phyloP scores from a whole-genome alignment of 2,329 filamentous ascomycete species.

The Penicillium sp. region DNA sequence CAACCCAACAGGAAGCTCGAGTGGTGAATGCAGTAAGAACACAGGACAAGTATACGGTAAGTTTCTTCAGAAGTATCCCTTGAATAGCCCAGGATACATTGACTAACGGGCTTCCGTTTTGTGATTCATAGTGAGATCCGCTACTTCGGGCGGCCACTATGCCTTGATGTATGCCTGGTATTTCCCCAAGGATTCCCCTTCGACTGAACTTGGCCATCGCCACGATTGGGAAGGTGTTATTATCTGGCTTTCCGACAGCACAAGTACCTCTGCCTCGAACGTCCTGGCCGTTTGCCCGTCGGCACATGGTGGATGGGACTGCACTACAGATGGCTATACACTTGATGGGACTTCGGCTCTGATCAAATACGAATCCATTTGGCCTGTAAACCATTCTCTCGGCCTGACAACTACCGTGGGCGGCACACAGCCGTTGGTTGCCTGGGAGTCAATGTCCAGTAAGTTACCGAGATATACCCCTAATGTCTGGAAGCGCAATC shows the following conservation, averaged over 20 bases:
- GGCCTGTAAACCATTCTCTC: slow-evolving; percentile 49
- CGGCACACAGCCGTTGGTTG: slow-evolving; percentile 48
- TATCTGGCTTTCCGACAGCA: slow-evolving; percentile 47
- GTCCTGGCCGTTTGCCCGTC: slow-evolving; percentile 53
- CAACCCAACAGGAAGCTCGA: slow-evolving; percentile 37
- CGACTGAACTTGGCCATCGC: slow-evolving; percentile 48
- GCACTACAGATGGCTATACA: slow-evolving; percentile 39
- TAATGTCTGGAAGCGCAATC: neutral
- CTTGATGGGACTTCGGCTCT: slow-evolving; percentile 45
- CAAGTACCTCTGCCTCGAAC: slow-evolving; percentile 37
- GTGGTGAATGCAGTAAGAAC: slow-evolving; percentile 42
- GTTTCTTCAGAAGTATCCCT: neutral
- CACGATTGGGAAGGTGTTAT: slow-evolving; percentile 58
- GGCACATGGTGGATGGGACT: slow-evolving; percentile 51
- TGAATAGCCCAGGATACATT: too few species aligned
- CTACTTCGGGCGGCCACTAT: slow-evolving; percentile 42
- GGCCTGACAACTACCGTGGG: slow-evolving; percentile 43
- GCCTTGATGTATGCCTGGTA: slow-evolving; percentile 56
- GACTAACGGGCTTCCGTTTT: neutral
- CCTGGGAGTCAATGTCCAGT: slow-evolving; percentile 50
- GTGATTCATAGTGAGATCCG: slow-evolving; percentile 36
- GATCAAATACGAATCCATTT: slow-evolving; percentile 51
- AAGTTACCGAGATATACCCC: neutral
- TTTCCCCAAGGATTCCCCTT: slow-evolving; percentile 50
- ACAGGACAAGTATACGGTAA: slow-evolving; percentile 51